phyloP scores from a whole-genome alignment of 2,329 filamentous ascomycete genomes.

The Chalara sp. region DNA sequence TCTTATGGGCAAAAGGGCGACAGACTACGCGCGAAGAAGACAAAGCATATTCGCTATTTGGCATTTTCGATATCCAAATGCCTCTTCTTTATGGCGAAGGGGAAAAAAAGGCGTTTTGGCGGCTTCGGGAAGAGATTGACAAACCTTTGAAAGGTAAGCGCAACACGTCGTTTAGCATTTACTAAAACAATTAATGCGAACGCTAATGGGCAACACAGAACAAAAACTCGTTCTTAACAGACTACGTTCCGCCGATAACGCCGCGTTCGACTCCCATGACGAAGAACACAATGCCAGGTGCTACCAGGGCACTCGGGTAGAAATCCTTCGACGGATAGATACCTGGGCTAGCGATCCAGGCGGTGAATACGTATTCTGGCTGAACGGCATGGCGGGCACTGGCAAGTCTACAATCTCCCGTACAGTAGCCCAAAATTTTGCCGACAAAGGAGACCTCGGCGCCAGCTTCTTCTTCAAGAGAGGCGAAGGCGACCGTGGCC shows the following conservation, averaged over 20 bases:
- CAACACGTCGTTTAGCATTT: neutral
- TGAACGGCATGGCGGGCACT: neutral
- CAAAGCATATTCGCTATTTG: no score
- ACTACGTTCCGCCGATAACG: neutral
- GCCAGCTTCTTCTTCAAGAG: conserved; percentile 11
- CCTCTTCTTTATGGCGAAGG: no score
- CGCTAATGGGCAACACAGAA: neutral
- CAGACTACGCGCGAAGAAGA: no score
- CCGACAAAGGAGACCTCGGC: conserved; percentile 3
- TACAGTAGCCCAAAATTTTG: neutral
- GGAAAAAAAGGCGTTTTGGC: neutral
- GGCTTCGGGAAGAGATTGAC: neutral
- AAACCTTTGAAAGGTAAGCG: neutral
- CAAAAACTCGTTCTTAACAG: neutral
- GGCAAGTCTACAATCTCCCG: no score
- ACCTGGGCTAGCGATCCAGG: neutral
- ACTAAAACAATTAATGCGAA: neutral
- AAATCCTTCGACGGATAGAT: neutral
- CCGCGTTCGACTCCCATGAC: neutral
- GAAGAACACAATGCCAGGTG: neutral
- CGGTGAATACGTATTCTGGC: neutral
- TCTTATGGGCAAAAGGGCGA: neutral
- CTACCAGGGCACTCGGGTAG: neutral
- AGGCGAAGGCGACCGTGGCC: conserved; percentile 17
- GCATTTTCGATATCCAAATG: no score